Evolutionary conservation across 2,329 filamentous ascomycete genomes (phyloP), one percentile per base, ranked within the genome.

Genomic region (Fusarium vanettenii): DNA sequence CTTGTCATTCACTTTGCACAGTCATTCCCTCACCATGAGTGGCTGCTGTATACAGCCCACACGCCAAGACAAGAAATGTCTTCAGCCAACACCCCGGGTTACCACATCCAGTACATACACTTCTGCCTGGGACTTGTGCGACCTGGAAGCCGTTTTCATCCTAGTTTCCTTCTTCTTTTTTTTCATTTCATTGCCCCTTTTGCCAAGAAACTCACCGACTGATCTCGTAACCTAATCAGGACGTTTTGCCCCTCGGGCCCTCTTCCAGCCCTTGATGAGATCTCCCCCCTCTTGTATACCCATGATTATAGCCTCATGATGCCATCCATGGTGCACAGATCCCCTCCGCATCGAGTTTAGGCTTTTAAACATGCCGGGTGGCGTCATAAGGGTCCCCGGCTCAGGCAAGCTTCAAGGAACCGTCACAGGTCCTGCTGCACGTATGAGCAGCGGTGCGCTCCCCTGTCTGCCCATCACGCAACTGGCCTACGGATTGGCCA

Each of bases 301-400:
- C 45, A 50, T 27, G 45, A 16, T 3, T 27, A 52, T 52, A 52
- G 25, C 25, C 16, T 52, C 45, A 52, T 52, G 45, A 52, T 52
- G 45, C 45, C 45, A 52, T 52, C 25, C 45, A 52, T 29, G 45
- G 45, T 25, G 43, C 43, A 33, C 18, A 33, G 43, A 62, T 62
- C 41, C 41, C 41, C 41, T 52, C 41, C 60, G 29, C 31, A 55
- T 63, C 41, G 13, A 55, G 37, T 25, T 60, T 55, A 67, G 56
- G 13, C 33, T 63, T 67, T 29, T 52, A 22, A 55, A 43, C 25
- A 29, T 57, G 48, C 61, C 27, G 35, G 11, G 48, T 64, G 48
- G 61, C 35, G 61, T 64, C 33, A 56, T 64, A 27, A 56, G 61
- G 61, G 48, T 43, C 61, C 29, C 61, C 25, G 45, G 48, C 45